phyloP scores from a whole-genome alignment of 2,329 filamentous ascomycete genomes.

The Fusarium pininemorale region DNA sequence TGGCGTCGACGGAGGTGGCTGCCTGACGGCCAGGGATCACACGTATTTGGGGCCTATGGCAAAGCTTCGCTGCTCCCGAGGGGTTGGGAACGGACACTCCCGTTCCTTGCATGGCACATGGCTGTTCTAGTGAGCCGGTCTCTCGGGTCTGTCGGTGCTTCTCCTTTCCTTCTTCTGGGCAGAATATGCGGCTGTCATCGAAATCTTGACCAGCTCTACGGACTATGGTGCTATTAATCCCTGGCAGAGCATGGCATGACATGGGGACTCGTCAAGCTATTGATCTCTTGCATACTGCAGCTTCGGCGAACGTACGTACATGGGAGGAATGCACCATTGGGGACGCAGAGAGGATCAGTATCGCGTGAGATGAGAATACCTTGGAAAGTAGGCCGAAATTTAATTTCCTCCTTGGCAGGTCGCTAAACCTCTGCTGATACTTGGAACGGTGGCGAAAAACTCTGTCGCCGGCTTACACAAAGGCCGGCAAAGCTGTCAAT shows the following conservation, averaged over 20 bases:
- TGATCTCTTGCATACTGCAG: not conserved
- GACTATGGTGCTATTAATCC: not conserved
- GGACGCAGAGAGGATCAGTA: not conserved
- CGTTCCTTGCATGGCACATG: constrained; percentile 29
- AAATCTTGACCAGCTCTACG: not conserved
- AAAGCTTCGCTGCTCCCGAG: not conserved
- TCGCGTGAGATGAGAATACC: not conserved
- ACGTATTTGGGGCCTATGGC: not conserved
- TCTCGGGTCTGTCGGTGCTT: not conserved
- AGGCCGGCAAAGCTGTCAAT: not conserved
- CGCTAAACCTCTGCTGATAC: not conserved
- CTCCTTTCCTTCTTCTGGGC: not conserved
- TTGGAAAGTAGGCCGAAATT: not conserved
- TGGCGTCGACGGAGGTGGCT: not conserved
- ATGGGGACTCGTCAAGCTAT: not conserved
- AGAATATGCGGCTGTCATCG: not conserved
- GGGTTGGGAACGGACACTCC: constrained; percentile 20
- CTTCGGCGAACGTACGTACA: not conserved
- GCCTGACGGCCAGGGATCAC: not conserved
- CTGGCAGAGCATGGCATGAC: not conserved
- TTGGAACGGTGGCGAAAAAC: not conserved
- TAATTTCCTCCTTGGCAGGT: not conserved
- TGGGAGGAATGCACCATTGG: not conserved
- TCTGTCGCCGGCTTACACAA: not conserved
- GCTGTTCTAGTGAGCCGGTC: constrained; percentile 5